Evolutionary conservation across 78 protist species (phyloP).

Genomic region (Dictyostelium brefeldianum): DNA sequence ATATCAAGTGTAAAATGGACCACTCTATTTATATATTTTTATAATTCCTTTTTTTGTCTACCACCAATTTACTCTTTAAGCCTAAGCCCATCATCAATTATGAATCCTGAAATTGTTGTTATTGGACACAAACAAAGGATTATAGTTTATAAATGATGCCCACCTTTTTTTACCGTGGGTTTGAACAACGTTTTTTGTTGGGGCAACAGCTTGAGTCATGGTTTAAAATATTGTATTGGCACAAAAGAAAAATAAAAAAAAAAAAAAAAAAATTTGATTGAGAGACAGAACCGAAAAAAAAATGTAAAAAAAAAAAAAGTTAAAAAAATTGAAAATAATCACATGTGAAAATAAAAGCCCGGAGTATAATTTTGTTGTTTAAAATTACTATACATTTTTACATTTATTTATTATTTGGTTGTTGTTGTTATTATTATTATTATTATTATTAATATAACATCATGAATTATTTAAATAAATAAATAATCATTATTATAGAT

Average conservation of each 20-base stretch:
- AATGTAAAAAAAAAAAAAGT: background rate
- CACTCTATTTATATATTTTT: no score
- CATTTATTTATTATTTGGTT: no score
- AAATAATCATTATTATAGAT: no score
- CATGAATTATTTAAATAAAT: no score
- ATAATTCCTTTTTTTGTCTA: no score
- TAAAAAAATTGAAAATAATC: background rate
- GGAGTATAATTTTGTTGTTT: no score
- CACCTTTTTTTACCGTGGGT: slow-evolving; percentile 85
- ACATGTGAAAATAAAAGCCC: background rate
- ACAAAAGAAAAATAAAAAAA: background rate
- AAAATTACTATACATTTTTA: no score
- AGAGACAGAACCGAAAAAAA: background rate
- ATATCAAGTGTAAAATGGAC: no score
- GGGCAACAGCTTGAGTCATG: slow-evolving; percentile 12
- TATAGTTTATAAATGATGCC: no score
- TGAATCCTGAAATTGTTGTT: background rate
- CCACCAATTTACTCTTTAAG: background rate
- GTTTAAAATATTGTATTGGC: background rate
- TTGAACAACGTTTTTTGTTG: slow-evolving; percentile 68
- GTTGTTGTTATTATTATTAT: no score
- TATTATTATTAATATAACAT: no score
- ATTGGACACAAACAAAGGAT: background rate
- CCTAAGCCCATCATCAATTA: slow-evolving; percentile 20
- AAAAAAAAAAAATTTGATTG: background rate